Evolutionary conservation across 768 basidiomycete genomes (phyloP).

Genomic region (Termitomyces sp.): DNA sequence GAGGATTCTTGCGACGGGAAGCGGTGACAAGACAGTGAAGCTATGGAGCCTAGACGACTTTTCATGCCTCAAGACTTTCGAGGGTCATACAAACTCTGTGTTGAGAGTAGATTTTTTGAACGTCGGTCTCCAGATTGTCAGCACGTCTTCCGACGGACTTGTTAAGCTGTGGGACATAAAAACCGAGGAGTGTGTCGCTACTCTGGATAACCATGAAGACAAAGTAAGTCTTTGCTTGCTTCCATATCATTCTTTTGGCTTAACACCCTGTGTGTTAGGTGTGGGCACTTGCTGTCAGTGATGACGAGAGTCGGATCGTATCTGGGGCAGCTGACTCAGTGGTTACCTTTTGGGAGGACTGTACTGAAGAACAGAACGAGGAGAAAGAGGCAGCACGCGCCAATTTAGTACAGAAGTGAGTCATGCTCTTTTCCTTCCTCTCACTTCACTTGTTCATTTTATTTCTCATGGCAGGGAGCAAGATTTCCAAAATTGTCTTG

Average conservation of each 20-base stretch:
- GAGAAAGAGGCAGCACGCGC: slow-evolving; percentile 72
- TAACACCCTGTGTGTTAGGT: slow-evolving; percentile 48
- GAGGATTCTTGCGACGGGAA: slow-evolving; percentile 84
- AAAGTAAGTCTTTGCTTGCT: slow-evolving; percentile 52
- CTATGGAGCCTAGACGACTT: slow-evolving; percentile 94
- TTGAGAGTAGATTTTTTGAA: slow-evolving; percentile 89
- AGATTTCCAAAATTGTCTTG: slow-evolving; percentile 88
- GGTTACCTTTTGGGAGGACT: slow-evolving; percentile 95
- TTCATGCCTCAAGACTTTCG: slow-evolving; percentile 92
- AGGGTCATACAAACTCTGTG: slow-evolving; percentile 97
- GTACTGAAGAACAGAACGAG: slow-evolving; percentile 75
- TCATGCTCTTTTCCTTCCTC: slow-evolving; percentile 5
- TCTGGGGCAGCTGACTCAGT: slow-evolving; percentile 96
- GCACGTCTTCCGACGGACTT: slow-evolving; percentile 88
- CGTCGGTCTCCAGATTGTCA: slow-evolving; percentile 79
- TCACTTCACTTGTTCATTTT: background rate
- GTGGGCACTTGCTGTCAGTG: slow-evolving; percentile 88
- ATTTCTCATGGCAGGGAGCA: slow-evolving; percentile 68
- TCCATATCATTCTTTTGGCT: background rate
- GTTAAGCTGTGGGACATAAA: slow-evolving; percentile 94
- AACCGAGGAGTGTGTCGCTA: slow-evolving; percentile 82
- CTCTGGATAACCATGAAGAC: slow-evolving; percentile 96
- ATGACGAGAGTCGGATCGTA: slow-evolving; percentile 79
- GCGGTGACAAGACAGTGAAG: slow-evolving; percentile 92
- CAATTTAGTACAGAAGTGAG: slow-evolving; percentile 77